Conservation (phyloP, 2,329 filamentous ascomycete species). For the Byssothecium circinans region DNA sequence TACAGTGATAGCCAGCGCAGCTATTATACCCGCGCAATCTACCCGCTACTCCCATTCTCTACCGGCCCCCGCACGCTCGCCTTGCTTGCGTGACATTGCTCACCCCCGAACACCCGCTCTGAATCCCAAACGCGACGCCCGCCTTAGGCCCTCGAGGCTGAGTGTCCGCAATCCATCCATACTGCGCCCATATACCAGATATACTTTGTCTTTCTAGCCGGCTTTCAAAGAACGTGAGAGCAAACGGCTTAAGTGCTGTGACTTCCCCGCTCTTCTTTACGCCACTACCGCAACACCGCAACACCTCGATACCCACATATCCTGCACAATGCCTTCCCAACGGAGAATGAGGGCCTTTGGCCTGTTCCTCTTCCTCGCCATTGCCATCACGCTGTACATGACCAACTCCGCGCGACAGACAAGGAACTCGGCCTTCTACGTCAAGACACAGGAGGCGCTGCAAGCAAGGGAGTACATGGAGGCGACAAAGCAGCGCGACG, state of each 20-base stretch:
- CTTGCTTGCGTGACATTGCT: not conserved
- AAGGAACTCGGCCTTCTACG: constrained; percentile 59
- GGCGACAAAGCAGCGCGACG: constrained; percentile 50
- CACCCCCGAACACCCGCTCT: constrained; percentile 2
- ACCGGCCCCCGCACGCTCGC: not conserved
- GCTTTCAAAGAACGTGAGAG: not conserved
- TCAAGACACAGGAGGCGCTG: constrained; percentile 58
- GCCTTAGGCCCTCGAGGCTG: constrained; percentile 2
- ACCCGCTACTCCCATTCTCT: not conserved
- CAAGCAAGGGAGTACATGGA: constrained; percentile 40
- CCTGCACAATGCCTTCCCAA: constrained; percentile 40
- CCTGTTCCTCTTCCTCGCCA: constrained; percentile 63
- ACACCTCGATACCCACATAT: constrained; percentile 6
- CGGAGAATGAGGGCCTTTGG: constrained; percentile 70
- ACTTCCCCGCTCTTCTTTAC: not conserved
- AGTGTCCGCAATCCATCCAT: not conserved
- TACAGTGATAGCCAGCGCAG: not conserved
- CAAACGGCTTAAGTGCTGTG: not conserved
- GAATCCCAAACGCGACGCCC: constrained; percentile 1
- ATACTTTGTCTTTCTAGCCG: constrained; percentile 1
- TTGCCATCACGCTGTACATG: constrained; percentile 74
- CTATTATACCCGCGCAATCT: constrained; percentile 1
- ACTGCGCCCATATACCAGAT: not conserved
- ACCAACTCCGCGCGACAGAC: constrained; percentile 62
- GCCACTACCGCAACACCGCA: not conserved